Evolutionary conservation across 768 basidiomycete genomes (phyloP), one percentile per base, ranked within the genome.

Genomic region (Trametes gibbosa): DNA sequence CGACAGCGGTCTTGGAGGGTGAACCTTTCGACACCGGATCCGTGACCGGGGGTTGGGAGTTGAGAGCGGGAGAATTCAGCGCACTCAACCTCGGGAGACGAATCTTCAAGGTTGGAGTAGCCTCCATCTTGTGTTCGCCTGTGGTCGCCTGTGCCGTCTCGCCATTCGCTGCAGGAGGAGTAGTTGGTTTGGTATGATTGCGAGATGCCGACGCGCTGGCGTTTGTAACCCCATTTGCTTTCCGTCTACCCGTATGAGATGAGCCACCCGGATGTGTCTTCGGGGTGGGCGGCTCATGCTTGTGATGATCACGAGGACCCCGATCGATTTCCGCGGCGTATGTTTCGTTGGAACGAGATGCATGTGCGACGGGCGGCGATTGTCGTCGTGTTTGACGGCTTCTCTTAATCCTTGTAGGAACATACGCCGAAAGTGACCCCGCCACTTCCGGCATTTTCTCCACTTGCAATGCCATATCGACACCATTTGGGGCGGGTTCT

Each of bases 81-180:
- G 60, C 58, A 21, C 59, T 56, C 5, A 67, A 57, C 27, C 67
- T 56, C 9, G 70, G 71, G 24, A 72, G 58, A 19, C 71, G 70
- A 27, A 72, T 72, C 64, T 70, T 72, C 32, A 72, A 57, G 2
- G 70, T 64, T 2, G 67, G 66, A 16, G 68, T 67, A 29, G 58
- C 59, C n/a, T 63, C 51, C 2, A 48, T 41, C 27, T 59, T 59
- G 19, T 4, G 58, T 5, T 63, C 65, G 5, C 66, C 65, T 32
- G 66, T 63, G 47, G 70, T 65, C 37, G 69, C 42, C 50, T 64
- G 58, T 10, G 68, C 70, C 17, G 32, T 35, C 39, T 55, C 42
- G 7, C 59, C 59, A 9, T 56, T 56, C 12, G 41, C 42, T 5
- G 61, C 37, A 24, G 59, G 47, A 5, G 61, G 61, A 3, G 61